phyloP scores from a whole-genome alignment of 495 filamentous ascomycete species.

The Penicillium mononematosum region DNA sequence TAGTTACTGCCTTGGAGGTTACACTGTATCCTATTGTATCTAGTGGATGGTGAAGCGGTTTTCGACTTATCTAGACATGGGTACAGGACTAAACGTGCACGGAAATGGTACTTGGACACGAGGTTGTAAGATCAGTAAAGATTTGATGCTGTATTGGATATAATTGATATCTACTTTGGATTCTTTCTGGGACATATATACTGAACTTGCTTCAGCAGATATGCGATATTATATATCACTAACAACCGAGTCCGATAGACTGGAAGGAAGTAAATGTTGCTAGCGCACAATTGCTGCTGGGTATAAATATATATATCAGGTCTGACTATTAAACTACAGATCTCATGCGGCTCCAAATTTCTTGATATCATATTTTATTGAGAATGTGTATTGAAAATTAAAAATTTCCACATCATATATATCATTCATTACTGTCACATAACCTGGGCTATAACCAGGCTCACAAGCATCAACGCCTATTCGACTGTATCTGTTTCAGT shows the following conservation, averaged over 20 bases:
- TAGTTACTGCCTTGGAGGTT: neutral
- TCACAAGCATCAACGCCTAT: neutral
- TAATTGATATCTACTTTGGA: neutral
- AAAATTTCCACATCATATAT: neutral
- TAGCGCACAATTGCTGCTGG: neutral
- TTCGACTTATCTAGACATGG: neutral
- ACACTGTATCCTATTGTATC: slow-evolving; percentile 5
- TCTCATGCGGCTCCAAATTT: neutral
- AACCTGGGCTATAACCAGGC: neutral
- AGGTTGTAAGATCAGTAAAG: neutral
- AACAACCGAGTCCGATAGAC: neutral
- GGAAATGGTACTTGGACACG: neutral
- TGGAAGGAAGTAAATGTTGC: neutral
- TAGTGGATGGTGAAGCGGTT: neutral
- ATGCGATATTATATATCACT: neutral
- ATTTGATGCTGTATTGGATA: neutral
- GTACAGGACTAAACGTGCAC: neutral
- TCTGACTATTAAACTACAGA: neutral
- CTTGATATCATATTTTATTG: neutral
- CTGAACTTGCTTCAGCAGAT: neutral
- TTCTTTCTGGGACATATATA: neutral
- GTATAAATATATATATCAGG: neutral
- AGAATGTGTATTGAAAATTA: neutral
- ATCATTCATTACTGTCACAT: neutral
- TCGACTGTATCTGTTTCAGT: neutral